Conservation (phyloP, 352 stramenopile species). For the Peronosclerospora sorghi region DNA sequence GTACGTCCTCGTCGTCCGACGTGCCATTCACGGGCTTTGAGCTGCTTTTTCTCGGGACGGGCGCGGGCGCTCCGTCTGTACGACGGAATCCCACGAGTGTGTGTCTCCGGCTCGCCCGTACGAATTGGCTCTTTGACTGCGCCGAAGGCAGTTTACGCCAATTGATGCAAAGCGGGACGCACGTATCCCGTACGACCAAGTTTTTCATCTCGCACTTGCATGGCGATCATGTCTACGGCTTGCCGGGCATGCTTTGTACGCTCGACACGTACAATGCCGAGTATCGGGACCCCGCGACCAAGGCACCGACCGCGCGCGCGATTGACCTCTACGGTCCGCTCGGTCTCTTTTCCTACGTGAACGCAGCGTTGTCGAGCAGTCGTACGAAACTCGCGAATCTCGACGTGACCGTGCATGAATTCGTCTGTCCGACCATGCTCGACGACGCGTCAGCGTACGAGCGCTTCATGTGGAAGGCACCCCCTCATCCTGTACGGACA, state of each 20-base stretch:
- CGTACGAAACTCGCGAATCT: slow-evolving; percentile 63
- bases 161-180: slow-evolving; percentile 68
- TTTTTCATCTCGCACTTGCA: slow-evolving; percentile 84
- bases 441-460: slow-evolving; percentile 36
- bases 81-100: slow-evolving; percentile 48
- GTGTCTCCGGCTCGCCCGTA: slow-evolving; percentile 48
- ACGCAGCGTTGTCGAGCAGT: slow-evolving; percentile 53
- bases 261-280: slow-evolving; percentile 67
- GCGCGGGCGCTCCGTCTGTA: slow-evolving; percentile 60
- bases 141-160: slow-evolving; percentile 71
- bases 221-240: slow-evolving; percentile 77
- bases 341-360: slow-evolving; percentile 70
- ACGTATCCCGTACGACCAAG: slow-evolving; percentile 62
- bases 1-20: slow-evolving; percentile 25
- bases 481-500: slow-evolving; percentile 45
- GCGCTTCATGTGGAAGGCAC: slow-evolving; percentile 48
- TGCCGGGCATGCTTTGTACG: slow-evolving; percentile 75
- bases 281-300: slow-evolving; percentile 48
- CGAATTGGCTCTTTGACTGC: slow-evolving; percentile 86
- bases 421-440: slow-evolving; percentile 46
- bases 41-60: slow-evolving; percentile 72
- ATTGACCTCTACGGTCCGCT: slow-evolving; percentile 74
- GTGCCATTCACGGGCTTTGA: slow-evolving; percentile 77
- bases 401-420: slow-evolving; percentile 59
- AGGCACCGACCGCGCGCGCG: slow-evolving; percentile 24